phyloP scores from a whole-genome alignment of 495 filamentous ascomycete species.

The Parathielavia hyrcaniae region DNA sequence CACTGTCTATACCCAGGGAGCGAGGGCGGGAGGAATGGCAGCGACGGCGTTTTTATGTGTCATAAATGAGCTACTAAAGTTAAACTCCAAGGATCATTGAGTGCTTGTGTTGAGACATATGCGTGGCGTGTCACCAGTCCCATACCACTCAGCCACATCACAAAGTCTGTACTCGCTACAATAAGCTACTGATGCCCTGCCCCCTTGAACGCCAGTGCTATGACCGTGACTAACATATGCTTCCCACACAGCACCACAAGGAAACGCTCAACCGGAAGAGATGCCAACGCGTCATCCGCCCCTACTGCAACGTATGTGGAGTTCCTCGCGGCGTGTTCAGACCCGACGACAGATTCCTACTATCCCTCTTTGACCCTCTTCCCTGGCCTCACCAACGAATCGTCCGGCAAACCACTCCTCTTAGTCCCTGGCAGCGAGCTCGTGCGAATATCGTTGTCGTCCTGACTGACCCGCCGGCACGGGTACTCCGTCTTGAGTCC shows the following conservation, averaged over 20 bases:
- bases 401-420: conserved; percentile 79
- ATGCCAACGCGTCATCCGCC: too few relatives aligned
- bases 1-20: conserved; percentile 14
- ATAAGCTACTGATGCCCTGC: too few relatives aligned
- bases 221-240: too few relatives aligned
- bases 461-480: conserved; percentile 78
- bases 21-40: conserved; percentile 2
- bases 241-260: too few relatives aligned
- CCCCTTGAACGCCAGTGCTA: too few relatives aligned
- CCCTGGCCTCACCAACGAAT: conserved; percentile 58
- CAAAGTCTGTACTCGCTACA: too few relatives aligned
- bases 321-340: too few relatives aligned
- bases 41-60: conserved; percentile 10
- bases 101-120: not conserved
- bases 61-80: not conserved
- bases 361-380: conserved; percentile 63
- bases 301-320: too few relatives aligned
- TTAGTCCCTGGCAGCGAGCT: conserved; percentile 89
- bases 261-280: too few relatives aligned
- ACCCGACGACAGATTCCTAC: too few relatives aligned
- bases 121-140: too few relatives aligned
- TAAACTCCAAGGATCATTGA: not conserved
- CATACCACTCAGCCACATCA: too few relatives aligned
- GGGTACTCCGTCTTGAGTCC: conserved; percentile 83
- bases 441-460: conserved; percentile 88